Evolutionary conservation across 176 grass and related monocot species (phyloP).

Genomic region (Paspalum vaginatum): DNA sequence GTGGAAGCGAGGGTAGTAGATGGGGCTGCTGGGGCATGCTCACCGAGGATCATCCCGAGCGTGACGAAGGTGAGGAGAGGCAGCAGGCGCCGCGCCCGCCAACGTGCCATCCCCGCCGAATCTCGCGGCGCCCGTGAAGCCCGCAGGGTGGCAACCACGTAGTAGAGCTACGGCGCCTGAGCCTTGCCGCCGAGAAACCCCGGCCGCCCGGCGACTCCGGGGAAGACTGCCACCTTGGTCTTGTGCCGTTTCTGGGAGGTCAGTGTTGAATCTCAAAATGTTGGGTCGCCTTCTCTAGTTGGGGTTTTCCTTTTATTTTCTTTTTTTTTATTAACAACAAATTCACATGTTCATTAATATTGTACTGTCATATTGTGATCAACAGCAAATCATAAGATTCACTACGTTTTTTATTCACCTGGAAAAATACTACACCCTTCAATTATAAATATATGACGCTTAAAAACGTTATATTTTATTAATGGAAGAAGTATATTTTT

Average conservation of each 20-base stretch:
- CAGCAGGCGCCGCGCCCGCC: constrained; percentile 43
- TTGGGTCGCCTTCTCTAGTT: not conserved
- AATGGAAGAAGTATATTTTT: no score
- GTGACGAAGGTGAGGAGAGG: constrained; percentile 67
- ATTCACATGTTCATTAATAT: no score
- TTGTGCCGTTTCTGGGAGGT: not conserved
- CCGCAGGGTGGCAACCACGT: no score
- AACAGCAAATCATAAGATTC: no score
- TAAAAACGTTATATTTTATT: no score
- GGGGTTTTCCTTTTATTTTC: no score
- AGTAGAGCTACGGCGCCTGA: not conserved
- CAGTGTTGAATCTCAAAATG: not conserved
- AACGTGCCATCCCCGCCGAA: constrained; percentile 44
- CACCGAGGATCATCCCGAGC: constrained; percentile 68
- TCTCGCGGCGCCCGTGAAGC: not conserved
- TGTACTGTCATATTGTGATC: no score
- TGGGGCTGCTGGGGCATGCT: not conserved
- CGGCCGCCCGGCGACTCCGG: not conserved
- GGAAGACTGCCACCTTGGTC: not conserved
- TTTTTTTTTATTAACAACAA: no score
- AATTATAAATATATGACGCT: no score
- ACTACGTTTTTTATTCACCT: no score
- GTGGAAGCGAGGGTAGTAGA: not conserved
- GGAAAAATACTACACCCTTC: no score
- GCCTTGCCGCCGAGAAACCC: not conserved